Percentiles rank a stretch among this genome's conserved stretches.
Evolutionary conservation across 768 basidiomycete species (phyloP).

Genomic region (Hygrocybe punicea): DNA sequence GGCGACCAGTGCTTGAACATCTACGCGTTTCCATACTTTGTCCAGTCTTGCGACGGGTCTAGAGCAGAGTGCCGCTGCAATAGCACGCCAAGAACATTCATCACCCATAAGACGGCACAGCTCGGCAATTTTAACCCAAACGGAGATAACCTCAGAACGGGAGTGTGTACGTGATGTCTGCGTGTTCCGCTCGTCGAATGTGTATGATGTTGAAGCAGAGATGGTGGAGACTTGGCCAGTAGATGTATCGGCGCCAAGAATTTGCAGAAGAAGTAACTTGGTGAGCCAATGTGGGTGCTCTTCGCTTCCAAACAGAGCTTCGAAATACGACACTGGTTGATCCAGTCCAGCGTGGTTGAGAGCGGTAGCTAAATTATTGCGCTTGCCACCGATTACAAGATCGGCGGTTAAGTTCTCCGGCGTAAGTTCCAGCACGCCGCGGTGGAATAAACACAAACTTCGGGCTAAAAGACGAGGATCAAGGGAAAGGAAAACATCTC

Average conservation of each 20-base stretch:
- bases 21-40: slow-evolving; percentile 78
- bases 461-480: slow-evolving; percentile 59
- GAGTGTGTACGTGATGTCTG: slow-evolving; percentile 61
- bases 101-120: slow-evolving; percentile 69
- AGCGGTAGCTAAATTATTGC: slow-evolving; percentile 10
- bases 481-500: slow-evolving; percentile 60
- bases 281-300: slow-evolving; percentile 81
- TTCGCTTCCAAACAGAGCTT: slow-evolving; percentile 62
- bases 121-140: slow-evolving; percentile 74
- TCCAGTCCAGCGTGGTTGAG: not conserved
- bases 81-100: slow-evolving; percentile 76
- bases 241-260: slow-evolving; percentile 62
- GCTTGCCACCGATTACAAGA: slow-evolving; percentile 38
- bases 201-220: slow-evolving; percentile 16
- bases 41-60: slow-evolving; percentile 71
- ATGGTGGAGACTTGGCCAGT: slow-evolving; percentile 27
- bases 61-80: slow-evolving; percentile 66
- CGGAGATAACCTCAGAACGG: slow-evolving; percentile 66
- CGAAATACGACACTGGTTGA: slow-evolving; percentile 13
- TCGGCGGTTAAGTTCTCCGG: slow-evolving; percentile 53
- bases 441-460: slow-evolving; percentile 63
- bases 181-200: slow-evolving; percentile 9
- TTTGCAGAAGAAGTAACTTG: slow-evolving; percentile 63
- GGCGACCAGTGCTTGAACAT: slow-evolving; percentile 50
- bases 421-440: slow-evolving; percentile 46